Percentiles rank a stretch among this genome's conserved stretches.
phyloP scores from a whole-genome alignment of 805 yeast genomes.

The Teunomyces aglyptinius region DNA sequence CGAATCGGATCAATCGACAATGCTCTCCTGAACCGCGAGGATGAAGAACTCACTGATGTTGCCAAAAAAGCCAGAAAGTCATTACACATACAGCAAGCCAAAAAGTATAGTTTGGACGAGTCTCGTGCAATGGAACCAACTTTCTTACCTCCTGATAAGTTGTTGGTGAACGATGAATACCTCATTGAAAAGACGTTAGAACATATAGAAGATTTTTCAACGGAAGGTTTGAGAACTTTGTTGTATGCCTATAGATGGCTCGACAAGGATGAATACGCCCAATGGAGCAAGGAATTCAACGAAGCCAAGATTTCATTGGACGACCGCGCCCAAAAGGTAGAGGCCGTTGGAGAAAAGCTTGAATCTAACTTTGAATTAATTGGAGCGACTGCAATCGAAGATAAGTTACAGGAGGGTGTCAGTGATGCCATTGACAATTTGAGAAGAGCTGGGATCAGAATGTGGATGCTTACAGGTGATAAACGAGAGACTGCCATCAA shows the following conservation, averaged over 20 bases:
- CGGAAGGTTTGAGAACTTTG: conserved; percentile 91
- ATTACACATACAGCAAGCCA: conserved; percentile 55
- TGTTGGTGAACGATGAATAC: conserved; percentile 70
- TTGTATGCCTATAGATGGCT: conserved; percentile 80
- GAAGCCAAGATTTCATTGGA: conserved; percentile 75
- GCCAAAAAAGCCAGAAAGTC: conserved; percentile 55
- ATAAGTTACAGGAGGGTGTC: conserved; percentile 94
- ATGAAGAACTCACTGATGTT: conserved; percentile 53
- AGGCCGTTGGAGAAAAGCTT: conserved; percentile 65
- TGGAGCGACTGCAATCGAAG: conserved; percentile 98
- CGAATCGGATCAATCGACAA: conserved; percentile 49
- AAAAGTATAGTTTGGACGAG: conserved; percentile 46
- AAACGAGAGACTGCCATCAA: conserved; percentile 97
- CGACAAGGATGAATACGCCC: conserved; percentile 51
- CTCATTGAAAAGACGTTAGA: conserved; percentile 80
- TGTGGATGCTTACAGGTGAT: conserved; percentile 99
- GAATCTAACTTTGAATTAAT: conserved; percentile 67
- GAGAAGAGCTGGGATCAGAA: conserved; percentile 85
- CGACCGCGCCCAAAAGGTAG: conserved; percentile 66
- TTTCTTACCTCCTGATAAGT: conserved; percentile 44
- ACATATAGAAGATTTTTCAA: conserved; percentile 90
- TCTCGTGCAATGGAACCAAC: neutral
- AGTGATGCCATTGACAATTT: conserved; percentile 91
- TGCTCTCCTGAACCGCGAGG: conserved; percentile 43
- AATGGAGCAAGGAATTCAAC: conserved; percentile 67